Evolutionary conservation across 106 monocot genomes (phyloP).

Genomic region (Amphibolis antarctica): DNA sequence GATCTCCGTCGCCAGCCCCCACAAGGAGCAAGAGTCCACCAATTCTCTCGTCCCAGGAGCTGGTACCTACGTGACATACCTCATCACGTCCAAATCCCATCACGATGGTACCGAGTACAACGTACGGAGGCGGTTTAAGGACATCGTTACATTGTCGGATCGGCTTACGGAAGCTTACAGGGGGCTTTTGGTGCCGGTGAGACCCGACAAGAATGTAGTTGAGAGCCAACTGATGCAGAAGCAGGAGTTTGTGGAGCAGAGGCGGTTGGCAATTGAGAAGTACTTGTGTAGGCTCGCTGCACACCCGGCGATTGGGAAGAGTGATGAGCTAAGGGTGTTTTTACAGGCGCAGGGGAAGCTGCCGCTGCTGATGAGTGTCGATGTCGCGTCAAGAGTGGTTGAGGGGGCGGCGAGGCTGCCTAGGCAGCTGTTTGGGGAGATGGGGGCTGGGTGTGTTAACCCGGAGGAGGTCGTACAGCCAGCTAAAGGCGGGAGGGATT

Average conservation of each 20-base stretch:
- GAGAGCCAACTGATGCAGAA: conserved; percentile 92
- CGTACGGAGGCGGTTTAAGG: conserved; percentile 81
- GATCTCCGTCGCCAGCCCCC: conserved; percentile 63
- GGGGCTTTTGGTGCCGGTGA: conserved; percentile 68
- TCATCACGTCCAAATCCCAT: conserved; percentile 29
- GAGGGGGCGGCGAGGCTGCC: conserved; percentile 56
- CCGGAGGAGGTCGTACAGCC: conserved; percentile 57
- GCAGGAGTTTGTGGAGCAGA: conserved; percentile 84
- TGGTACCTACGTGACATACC: conserved; percentile 55
- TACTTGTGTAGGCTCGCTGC: conserved; percentile 56
- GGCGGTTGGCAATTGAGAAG: conserved; percentile 59
- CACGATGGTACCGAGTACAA: conserved; percentile 5
- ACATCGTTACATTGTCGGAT: conserved; percentile 76
- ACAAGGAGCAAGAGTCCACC: conserved; percentile 50
- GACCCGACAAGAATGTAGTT: conserved; percentile 84
- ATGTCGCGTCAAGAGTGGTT: conserved; percentile 46
- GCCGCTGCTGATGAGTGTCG: conserved; percentile 37
- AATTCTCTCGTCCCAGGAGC: conserved; percentile 57
- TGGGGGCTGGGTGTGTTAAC: conserved; percentile 6
- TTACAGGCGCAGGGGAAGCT: conserved; percentile 36
- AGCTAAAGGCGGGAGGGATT: conserved; percentile 63
- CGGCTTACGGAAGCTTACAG: conserved; percentile 65
- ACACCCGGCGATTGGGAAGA: conserved; percentile 67
- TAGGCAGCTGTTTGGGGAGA: conserved; percentile 41
- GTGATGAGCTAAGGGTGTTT: conserved; percentile 63